Evolutionary conservation across 1,139 yeast genomes (phyloP), one percentile per base, ranked within the genome.

Genomic region (Lodderomyces oxycetoniae): DNA sequence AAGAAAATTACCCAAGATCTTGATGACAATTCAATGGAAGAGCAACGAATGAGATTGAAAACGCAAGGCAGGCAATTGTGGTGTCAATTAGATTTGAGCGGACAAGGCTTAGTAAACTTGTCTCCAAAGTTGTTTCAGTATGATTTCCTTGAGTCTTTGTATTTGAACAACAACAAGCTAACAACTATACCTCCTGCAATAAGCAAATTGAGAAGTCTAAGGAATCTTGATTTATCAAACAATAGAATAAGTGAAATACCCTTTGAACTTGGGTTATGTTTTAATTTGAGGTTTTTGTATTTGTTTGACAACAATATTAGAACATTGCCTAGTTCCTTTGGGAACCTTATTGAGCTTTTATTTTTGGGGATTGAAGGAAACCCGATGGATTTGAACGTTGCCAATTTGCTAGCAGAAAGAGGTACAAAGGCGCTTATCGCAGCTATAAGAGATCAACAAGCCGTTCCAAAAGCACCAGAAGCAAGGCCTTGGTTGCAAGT

Each of bases 311-410:
- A 93, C 59, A 74, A 80, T 53, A 67, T 93, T 48, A 67, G 71
- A 39, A 71, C 77, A 1, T 63, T 93, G 41, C 98, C 99, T 1
- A 70, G 65, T 55, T 93, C 85, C 52, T 79, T 91, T 56, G 96
- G 98, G 24, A 81, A 80, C 49, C 67, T 93, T 43, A 84, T 80
- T 54, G 94, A 87, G 49, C 69, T 93, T 43, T 83, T 85, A 46
- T 82, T 89, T 52, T 61, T 93, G 37, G 99, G 98, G 26, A 69
- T 91, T 35, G 97, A 91, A 57, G 98, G 98, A 2, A 93, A 93
- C 54, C 89, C 95, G 5, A 61, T 91, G 47, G 85, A 81, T 48
- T 69, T 71, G 39, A 77, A 73, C 28, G 57, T 76, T 37, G 77
- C 87, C 35, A 75, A 79, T 44, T 71, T 83, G 21, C 55, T 91